These are phyloP conservation scores for Colletotrichum karsti DNA, from an alignment of 2,329 filamentous ascomycete genomes.

Conservation along the genomic window DNA sequence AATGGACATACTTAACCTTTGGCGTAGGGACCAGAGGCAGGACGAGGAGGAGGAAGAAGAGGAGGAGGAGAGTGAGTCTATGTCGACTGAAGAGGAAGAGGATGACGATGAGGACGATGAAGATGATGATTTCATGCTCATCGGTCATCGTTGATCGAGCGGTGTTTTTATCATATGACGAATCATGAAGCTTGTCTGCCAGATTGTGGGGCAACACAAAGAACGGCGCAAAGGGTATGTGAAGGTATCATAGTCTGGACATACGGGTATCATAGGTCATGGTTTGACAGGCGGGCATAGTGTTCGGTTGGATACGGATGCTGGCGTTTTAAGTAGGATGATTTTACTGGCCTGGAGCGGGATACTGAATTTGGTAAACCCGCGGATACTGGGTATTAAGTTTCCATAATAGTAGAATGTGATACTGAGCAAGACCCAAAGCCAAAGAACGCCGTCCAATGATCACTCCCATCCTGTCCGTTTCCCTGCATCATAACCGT, in stretches of 20 bases:
- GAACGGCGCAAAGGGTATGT: conserved; percentile 9
- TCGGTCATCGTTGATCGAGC: conserved; percentile 54
- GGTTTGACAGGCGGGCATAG: conserved; percentile 2
- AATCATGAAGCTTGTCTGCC: conserved; percentile 1
- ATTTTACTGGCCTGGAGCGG: neutral
- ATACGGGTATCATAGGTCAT: conserved; percentile 17
- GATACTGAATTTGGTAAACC: neutral
- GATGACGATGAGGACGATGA: conserved; percentile 54
- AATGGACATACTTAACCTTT: conserved; percentile 59
- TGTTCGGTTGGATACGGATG: neutral
- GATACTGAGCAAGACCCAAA: neutral
- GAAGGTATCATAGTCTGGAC: conserved; percentile 11
- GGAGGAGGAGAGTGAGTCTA: conserved; percentile 52
- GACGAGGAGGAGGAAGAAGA: conserved; percentile 49
- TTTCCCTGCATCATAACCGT: neutral
- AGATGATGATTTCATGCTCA: conserved; percentile 56
- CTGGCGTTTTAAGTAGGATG: conserved; percentile 9
- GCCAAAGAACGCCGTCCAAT: conserved; percentile 11
- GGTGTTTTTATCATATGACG: neutral
- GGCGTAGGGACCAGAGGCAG: conserved; percentile 56
- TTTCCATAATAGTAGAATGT: conserved; percentile 21
- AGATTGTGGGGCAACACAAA: neutral
- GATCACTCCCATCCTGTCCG: neutral
- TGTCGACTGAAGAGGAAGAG: conserved; percentile 48
- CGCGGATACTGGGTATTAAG: conserved; percentile 13